Evolutionary conservation across 352 stramenopile genomes (phyloP).

Genomic region (Aphanomyces euteiches): DNA sequence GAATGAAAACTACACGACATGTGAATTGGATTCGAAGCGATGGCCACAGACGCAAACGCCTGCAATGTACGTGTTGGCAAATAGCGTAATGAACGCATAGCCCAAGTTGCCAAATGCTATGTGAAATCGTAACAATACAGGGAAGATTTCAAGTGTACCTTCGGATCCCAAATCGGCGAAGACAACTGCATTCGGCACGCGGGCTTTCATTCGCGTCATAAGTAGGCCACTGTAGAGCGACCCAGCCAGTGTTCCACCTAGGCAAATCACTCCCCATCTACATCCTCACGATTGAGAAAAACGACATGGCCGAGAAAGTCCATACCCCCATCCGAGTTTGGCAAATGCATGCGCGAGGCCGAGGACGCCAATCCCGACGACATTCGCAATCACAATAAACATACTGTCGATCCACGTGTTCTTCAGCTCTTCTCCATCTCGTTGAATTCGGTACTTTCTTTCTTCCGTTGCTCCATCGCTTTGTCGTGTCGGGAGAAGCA

Average conservation of each 20-base stretch:
- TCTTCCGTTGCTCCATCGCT: neutral
- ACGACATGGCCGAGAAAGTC: neutral
- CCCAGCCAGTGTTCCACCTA: slow-evolving; percentile 14
- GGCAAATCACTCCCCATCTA: slow-evolving; percentile 24
- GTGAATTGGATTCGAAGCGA: neutral
- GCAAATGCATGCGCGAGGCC: slow-evolving; percentile 27
- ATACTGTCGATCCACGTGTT: slow-evolving; percentile 29
- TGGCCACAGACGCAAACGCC: slow-evolving; percentile 15
- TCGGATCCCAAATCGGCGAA: slow-evolving; percentile 25
- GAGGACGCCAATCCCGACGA: slow-evolving; percentile 20
- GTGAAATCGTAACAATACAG: neutral
- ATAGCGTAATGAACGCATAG: slow-evolving; percentile 24
- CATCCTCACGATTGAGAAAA: too few species aligned
- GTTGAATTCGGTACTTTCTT: slow-evolving; percentile 9
- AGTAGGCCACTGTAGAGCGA: slow-evolving; percentile 29
- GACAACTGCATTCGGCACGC: slow-evolving; percentile 16
- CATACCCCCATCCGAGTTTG: slow-evolving; percentile 26
- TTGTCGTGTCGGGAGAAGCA: neutral
- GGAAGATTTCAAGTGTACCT: neutral
- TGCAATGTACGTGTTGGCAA: slow-evolving; percentile 28
- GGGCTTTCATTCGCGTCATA: slow-evolving; percentile 29
- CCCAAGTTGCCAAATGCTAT: slow-evolving; percentile 28
- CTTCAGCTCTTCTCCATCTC: slow-evolving; percentile 13
- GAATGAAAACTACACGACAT: slow-evolving; percentile 21
- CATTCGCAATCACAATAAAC: slow-evolving; percentile 30